Evolutionary conservation across 352 stramenopile species (phyloP), one percentile per base, ranked within the genome.

Genomic region (Phytophthora sp.): DNA sequence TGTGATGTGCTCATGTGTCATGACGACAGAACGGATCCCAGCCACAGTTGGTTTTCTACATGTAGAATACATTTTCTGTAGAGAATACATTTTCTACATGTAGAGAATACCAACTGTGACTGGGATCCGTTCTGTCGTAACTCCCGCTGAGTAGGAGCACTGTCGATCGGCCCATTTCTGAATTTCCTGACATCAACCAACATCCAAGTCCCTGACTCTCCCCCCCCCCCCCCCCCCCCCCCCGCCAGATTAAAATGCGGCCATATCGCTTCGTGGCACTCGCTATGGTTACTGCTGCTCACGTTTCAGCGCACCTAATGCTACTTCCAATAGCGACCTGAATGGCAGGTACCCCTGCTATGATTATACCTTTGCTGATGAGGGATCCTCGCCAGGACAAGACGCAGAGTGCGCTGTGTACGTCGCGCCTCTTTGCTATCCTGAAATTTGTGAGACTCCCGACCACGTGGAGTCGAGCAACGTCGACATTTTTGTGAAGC

Each of bases 371-470:
- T 63, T 72, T 36, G 51, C 57, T 3, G 57, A 57, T 8, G 31
- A 64, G 33, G 57, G 57, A 1, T 41, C 31, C 9, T 50, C 44
- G 1, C 33, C 51, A 12, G 24, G 45, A 26, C 31, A 57, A 50
- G 45, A 57, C 18, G 45, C 57, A 31, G 63, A 82, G 54, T 85
- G 77, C 36, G 74, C 71, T 12, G 52, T 74, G 47, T 72, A 79
- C 26, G 33, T 56, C 7, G 69, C 69, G 26, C 77, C 77, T 26
- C 51, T 85, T 1, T 85, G 77, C 57, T 67, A 82, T 53, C 46
- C 46, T 1, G 68, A 68, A 8, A 63, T 82, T 15, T 81, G 73
- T 45, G 38, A 66, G 16, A 33, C 58, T 12, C 58, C 47, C 7
- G 49, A 45, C 36, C 36, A 45, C 24, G 38, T 52, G 3, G 20